Conservation (phyloP, 176 grass and related monocot genomes). For the Oryza glaberrima region DNA sequence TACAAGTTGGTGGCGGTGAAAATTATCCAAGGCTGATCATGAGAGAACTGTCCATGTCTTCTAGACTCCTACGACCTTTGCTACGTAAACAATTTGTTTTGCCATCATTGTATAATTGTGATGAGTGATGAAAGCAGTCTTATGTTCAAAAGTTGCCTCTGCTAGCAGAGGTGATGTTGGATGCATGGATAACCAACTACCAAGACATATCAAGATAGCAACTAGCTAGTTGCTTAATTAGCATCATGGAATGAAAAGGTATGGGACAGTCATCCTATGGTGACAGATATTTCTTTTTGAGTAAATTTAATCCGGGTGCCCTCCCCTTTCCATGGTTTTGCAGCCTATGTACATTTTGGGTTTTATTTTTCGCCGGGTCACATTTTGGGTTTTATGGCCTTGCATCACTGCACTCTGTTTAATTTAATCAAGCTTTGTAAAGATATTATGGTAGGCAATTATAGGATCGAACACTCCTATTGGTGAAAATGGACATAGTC, state of each 20-base stretch:
- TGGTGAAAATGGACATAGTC: too few relatives aligned
- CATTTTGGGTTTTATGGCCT: too few relatives aligned
- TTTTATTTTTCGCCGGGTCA: too few relatives aligned
- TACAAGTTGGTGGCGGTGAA: neutral
- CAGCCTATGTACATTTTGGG: neutral
- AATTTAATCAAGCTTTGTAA: too few relatives aligned
- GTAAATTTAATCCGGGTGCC: neutral
- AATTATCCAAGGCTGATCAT: neutral
- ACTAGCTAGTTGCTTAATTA: neutral
- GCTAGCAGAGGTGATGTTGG: neutral
- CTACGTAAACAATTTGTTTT: neutral
- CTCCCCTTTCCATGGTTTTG: neutral
- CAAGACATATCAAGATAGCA: neutral
- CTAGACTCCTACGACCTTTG: neutral
- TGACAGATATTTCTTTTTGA: neutral
- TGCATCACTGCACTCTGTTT: too few relatives aligned
- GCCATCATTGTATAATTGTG: neutral
- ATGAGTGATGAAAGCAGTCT: neutral
- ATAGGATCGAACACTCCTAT: too few relatives aligned
- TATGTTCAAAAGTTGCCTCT: neutral
- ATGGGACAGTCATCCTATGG: neutral
- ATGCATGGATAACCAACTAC: neutral
- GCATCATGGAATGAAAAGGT: neutral
- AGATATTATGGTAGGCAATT: too few relatives aligned
- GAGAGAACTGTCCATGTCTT: neutral